Base-by-base conservation (phyloP, 148 eudicot genomes). In the Vaccinium corymbosum region DNA sequence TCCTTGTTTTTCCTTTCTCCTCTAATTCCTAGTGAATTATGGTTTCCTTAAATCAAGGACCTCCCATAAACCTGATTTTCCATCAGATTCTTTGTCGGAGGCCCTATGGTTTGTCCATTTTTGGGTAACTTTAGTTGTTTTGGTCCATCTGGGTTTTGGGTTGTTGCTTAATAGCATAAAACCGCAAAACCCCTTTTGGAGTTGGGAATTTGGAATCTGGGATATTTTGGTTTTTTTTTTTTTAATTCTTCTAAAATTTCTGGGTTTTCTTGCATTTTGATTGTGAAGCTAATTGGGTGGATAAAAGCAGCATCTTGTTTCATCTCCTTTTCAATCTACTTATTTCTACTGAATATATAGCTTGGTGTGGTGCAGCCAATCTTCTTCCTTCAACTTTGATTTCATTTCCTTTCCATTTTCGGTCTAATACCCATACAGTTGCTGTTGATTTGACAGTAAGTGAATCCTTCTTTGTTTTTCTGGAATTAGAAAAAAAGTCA, bases 71-170 rank as follows among this genome's bases (percentile, higher is more conserved):
- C 76, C 29, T 22, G 57, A 76, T 83, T 71, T 22, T 22, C 68
- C 51, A 20, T 42, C 20, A 25, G 51, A 57, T 77, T 77, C 66
- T 79, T 29, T 55, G 49, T 79, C 56, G 19, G 81, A 29, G 19
- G 38, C 12, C 59, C 80, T 52, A 3, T 20, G 17, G 66, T 53
- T 29, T 13, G 3, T 50, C 11, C 13, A 13, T 4, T 77, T 74
- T 78, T 27, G 62, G 62, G 86, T 80, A 80, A 80, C 84, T 80
- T 64, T 38, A 50, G 52, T 80, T 82, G 71, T 52, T 87, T 81
- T 81, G 81, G 81, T 80, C 76, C 89, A 82, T 87, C 89, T 85
- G 87, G 88, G 90, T 82, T 85, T 88, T 85, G 74, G 86, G 89
- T 86, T 86, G 86, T 86, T 84, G 72, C 76, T 79, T 6, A 64